Evolutionary conservation across 352 stramenopile species (phyloP).

Genomic region (Plasmopara viticola): DNA sequence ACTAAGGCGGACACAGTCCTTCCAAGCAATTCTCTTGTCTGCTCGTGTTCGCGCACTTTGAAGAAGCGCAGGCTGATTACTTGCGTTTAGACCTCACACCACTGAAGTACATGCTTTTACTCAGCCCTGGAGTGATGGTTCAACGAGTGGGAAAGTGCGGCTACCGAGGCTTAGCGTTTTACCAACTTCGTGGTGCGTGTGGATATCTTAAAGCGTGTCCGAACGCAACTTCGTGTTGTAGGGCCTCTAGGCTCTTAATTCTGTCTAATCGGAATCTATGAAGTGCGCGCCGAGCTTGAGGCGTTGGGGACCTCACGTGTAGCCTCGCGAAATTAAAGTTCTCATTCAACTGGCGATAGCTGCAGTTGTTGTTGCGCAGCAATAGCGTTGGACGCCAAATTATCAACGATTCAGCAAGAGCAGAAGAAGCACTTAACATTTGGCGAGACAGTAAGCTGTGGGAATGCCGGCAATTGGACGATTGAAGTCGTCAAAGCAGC

Average conservation of each 20-base stretch:
- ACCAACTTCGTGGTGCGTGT: conserved; percentile 53
- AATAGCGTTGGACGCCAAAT: background rate
- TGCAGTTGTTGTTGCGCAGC: background rate
- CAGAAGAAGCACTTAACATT: conserved; percentile 13
- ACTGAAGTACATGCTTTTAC: conserved; percentile 24
- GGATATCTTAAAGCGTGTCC: conserved; percentile 40
- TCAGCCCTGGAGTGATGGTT: conserved; percentile 63
- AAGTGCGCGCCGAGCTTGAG: conserved; percentile 34
- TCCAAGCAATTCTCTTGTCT: conserved; percentile 17
- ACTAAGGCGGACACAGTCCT: conserved; percentile 1
- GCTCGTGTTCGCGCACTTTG: conserved; percentile 49
- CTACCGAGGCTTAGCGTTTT: conserved; percentile 58
- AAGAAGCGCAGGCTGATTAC: conserved; percentile 30
- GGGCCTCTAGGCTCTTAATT: conserved; percentile 50
- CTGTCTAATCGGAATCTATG: conserved; percentile 49
- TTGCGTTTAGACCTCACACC: too few species aligned
- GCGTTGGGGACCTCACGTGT: conserved; percentile 9
- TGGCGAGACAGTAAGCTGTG: conserved; percentile 37
- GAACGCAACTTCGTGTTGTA: conserved; percentile 33
- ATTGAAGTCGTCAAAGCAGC: conserved; percentile 43
- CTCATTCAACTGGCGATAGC: background rate
- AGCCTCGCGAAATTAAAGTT: background rate
- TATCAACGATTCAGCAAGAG: background rate
- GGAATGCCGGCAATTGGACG: conserved; percentile 29
- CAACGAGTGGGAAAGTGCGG: conserved; percentile 64